phyloP scores from a whole-genome alignment of 495 filamentous ascomycete species.

The Glarea lozoyensis region DNA sequence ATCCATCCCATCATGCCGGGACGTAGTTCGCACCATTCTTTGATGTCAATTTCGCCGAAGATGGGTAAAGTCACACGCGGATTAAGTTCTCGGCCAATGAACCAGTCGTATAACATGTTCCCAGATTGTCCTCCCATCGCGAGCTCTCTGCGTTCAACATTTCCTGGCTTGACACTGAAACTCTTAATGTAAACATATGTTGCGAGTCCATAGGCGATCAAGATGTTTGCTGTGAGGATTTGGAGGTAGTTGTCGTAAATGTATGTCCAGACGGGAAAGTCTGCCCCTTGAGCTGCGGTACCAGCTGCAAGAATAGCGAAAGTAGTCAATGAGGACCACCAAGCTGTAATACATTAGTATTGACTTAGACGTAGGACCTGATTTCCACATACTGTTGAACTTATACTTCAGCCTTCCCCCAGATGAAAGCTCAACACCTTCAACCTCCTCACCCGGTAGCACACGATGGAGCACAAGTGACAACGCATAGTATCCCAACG shows the following conservation, averaged over 20 bases:
- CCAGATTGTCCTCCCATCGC: conserved; percentile 76
- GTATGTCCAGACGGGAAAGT: conserved; percentile 86
- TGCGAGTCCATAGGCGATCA: conserved; percentile 61
- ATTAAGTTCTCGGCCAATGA: conserved; percentile 94
- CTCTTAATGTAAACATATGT: conserved; percentile 70
- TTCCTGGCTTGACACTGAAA: conserved; percentile 68
- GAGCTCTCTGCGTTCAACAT: conserved; percentile 62
- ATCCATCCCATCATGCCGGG: conserved; percentile 90
- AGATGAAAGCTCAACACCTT: conserved; percentile 60
- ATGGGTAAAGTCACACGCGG: conserved; percentile 74
- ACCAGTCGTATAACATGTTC: conserved; percentile 91
- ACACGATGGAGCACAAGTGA: conserved; percentile 65
- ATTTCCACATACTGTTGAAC: conserved; percentile 50
- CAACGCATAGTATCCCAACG: conserved; percentile 70
- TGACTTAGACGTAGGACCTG: background rate
- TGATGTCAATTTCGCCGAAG: conserved; percentile 81
- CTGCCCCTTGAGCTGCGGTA: conserved; percentile 65
- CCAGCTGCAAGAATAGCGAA: conserved; percentile 59
- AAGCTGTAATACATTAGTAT: conserved; percentile 43
- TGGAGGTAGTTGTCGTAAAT: conserved; percentile 85
- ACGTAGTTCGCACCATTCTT: conserved; percentile 81
- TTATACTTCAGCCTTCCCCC: conserved; percentile 79
- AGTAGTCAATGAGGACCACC: conserved; percentile 62
- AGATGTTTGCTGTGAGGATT: conserved; percentile 72
- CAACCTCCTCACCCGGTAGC: conserved; percentile 63